phyloP scores from a whole-genome alignment of 1,284 basidiomycete species.

The Rugosomyces carneus region DNA sequence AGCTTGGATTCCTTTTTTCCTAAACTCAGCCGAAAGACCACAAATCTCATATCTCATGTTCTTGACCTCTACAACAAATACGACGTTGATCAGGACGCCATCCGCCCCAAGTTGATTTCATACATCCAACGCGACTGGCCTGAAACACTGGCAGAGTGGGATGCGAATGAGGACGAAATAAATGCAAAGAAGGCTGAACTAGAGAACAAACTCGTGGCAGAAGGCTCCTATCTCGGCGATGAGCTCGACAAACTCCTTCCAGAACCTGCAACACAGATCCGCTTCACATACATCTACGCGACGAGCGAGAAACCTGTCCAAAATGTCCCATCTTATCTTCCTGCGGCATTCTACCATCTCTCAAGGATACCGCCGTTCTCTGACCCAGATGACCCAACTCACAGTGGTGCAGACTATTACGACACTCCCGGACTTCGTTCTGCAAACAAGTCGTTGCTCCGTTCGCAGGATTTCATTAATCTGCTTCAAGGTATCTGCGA shows the following conservation, averaged over 20 bases:
- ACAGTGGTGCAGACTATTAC: slow-evolving; percentile 1
- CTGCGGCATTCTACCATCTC: slow-evolving; percentile 14
- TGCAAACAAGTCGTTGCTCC: slow-evolving; percentile 8
- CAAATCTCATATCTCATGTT: slow-evolving; percentile 6
- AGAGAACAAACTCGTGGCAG: background rate
- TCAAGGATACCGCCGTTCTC: slow-evolving; percentile 9
- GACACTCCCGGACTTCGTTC: slow-evolving; percentile 7
- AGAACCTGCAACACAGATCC: slow-evolving; percentile 7
- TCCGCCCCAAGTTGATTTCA: slow-evolving; percentile 5
- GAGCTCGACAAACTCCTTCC: slow-evolving; percentile 9
- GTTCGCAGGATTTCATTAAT: slow-evolving; percentile 6
- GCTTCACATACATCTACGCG: slow-evolving; percentile 9
- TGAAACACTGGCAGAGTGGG: slow-evolving; percentile 7
- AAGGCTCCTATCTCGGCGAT: background rate
- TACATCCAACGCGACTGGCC: slow-evolving; percentile 12
- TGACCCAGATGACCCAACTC: slow-evolving; percentile 5
- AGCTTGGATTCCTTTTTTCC: slow-evolving; percentile 10
- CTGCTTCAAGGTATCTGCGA: slow-evolving; percentile 5
- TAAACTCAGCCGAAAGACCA: slow-evolving; percentile 1
- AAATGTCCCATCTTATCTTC: slow-evolving; percentile 5
- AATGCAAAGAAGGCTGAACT: slow-evolving; percentile 2
- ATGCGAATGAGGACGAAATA: slow-evolving; percentile 9
- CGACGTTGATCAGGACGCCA: slow-evolving; percentile 2
- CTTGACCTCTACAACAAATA: slow-evolving; percentile 11
- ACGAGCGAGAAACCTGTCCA: background rate